These are phyloP conservation scores for Bullera alba DNA, from an alignment of 768 basidiomycete species.

Conservation along the genomic window DNA sequence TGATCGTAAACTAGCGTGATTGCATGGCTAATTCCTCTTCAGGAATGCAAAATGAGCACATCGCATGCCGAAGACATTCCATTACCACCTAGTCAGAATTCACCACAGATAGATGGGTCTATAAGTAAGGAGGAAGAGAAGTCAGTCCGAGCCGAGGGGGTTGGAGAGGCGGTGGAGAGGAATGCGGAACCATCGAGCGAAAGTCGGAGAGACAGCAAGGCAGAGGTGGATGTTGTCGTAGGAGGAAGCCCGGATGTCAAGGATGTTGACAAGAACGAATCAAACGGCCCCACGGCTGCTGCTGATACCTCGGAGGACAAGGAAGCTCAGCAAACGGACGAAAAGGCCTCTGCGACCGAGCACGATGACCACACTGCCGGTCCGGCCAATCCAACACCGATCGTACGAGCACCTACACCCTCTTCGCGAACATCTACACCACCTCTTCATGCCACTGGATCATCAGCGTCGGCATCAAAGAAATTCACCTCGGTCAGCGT, in stretches of 20 bases:
- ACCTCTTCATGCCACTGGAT: conserved; percentile 16
- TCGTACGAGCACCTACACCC: conserved; percentile 17
- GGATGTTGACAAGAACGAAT: background rate
- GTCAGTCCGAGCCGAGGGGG: background rate
- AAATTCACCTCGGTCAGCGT: conserved; percentile 84
- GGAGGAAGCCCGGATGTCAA: background rate
- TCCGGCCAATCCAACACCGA: conserved; percentile 4
- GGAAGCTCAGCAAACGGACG: background rate
- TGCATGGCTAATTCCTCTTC: too few species aligned
- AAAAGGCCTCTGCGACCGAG: background rate
- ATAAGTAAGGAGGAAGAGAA: background rate
- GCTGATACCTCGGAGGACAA: background rate
- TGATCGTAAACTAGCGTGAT: too few species aligned
- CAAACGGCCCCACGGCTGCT: background rate
- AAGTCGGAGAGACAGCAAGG: background rate
- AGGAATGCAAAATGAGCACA: conserved; percentile 6
- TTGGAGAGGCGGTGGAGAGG: background rate
- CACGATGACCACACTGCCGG: conserved; percentile 1
- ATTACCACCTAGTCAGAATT: background rate
- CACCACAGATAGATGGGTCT: background rate
- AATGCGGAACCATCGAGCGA: background rate
- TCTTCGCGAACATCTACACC: conserved; percentile 36
- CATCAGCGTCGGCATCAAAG: conserved; percentile 52
- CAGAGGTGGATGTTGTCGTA: background rate
- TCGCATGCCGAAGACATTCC: background rate